phyloP scores from a whole-genome alignment of 129 eudicot species.

The Gnaphalium uliginosum region DNA sequence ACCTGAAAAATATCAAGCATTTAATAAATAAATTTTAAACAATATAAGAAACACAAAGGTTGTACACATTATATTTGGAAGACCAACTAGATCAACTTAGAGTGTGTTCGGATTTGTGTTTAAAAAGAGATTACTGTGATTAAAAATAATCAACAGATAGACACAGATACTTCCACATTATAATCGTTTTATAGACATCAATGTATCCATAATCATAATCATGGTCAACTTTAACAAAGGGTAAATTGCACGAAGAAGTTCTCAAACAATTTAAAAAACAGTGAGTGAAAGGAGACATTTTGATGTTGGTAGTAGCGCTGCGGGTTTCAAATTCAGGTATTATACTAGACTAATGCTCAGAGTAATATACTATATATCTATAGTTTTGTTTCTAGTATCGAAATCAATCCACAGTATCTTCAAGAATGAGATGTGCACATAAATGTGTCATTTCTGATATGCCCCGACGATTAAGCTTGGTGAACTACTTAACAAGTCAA shows the following conservation, averaged over 20 bases:
- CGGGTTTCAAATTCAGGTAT: too few species aligned
- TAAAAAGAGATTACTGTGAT: not conserved
- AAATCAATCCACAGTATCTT: too few species aligned
- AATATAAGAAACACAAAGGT: not conserved
- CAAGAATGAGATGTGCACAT: too few species aligned
- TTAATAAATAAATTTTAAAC: not conserved
- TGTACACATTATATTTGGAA: not conserved
- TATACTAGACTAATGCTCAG: too few species aligned
- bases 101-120: not conserved
- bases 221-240: not conserved
- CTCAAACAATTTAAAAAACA: too few species aligned
- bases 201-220: not conserved
- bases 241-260: not conserved
- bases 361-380: too few species aligned
- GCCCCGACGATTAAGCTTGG: too few species aligned
- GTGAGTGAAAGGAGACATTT: too few species aligned
- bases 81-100: not conserved
- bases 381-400: too few species aligned
- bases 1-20: constrained; percentile 50
- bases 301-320: too few species aligned
- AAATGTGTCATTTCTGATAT: too few species aligned
- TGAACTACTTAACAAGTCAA: too few species aligned
- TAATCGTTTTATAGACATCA: not conserved
- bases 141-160: not conserved
- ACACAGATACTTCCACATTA: not conserved